Evolutionary conservation across 2,329 filamentous ascomycete species (phyloP).

Genomic region (Leptographium lundbergii): DNA sequence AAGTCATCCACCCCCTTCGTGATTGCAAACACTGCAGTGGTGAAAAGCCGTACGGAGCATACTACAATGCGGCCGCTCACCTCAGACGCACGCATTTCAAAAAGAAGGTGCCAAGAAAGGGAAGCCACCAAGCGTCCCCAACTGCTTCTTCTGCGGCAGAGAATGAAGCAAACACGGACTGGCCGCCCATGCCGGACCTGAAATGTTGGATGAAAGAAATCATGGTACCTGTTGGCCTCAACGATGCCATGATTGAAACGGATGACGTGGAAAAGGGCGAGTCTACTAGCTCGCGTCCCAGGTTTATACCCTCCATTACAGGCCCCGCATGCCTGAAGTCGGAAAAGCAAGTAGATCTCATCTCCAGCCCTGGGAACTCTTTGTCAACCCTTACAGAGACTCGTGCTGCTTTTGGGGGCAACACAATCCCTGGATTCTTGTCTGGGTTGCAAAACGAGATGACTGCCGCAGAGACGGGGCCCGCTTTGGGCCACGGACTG

Average conservation of each 20-base stretch:
- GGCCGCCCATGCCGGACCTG: conserved; percentile 35
- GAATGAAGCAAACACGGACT: conserved; percentile 36
- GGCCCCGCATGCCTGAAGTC: background rate
- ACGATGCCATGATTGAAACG: background rate
- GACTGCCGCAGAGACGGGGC: background rate
- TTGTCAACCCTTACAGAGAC: background rate
- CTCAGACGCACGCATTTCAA: conserved; percentile 82
- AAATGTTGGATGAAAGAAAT: background rate
- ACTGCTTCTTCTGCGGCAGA: conserved; percentile 2
- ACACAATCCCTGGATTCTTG: background rate
- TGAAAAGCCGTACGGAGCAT: conserved; percentile 72
- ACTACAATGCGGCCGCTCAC: conserved; percentile 92
- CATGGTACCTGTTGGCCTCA: background rate
- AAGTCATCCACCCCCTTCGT: conserved; percentile 50
- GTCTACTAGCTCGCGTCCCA: too few relatives aligned
- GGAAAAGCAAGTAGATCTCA: background rate
- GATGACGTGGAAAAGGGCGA: background rate
- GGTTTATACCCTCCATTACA: background rate
- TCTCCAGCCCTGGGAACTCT: background rate
- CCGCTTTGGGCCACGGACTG: background rate
- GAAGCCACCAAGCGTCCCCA: background rate
- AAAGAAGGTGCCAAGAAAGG: conserved; percentile 32
- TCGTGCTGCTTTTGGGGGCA: background rate
- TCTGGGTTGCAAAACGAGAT: background rate
- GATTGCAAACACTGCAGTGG: conserved; percentile 75